Evolutionary conservation across 1,139 yeast genomes (phyloP).

Genomic region (Protomyces macrosporus): DNA sequence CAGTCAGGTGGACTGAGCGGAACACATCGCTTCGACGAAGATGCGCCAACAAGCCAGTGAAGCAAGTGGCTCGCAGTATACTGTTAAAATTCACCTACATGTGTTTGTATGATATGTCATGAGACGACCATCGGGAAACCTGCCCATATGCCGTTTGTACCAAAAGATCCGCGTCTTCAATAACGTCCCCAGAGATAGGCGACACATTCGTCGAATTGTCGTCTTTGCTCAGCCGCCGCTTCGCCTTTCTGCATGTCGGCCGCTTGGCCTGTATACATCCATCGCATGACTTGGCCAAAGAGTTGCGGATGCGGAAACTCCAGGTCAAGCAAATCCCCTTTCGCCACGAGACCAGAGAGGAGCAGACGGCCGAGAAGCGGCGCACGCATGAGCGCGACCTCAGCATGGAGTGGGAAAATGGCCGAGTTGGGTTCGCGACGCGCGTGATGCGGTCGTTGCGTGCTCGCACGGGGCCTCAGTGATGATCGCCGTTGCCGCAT

Average conservation of each 20-base stretch:
- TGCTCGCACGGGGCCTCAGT: neutral
- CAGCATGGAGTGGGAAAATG: slow-evolving; percentile 13
- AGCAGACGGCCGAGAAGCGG: slow-evolving; percentile 15
- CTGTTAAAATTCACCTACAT: neutral
- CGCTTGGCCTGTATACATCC: slow-evolving; percentile 19
- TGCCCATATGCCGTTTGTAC: neutral
- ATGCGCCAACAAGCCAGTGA: neutral
- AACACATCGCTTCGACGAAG: neutral
- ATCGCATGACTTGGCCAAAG: slow-evolving; percentile 6
- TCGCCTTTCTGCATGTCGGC: neutral
- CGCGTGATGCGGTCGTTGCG: neutral
- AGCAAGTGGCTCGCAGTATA: neutral
- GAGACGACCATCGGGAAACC: neutral
- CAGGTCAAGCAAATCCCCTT: slow-evolving; percentile 16
- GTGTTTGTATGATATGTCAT: neutral
- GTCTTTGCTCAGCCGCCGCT: neutral
- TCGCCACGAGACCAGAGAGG: slow-evolving; percentile 2
- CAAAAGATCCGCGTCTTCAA: neutral
- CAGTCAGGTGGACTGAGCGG: slow-evolving; percentile 65
- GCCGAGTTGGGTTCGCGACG: neutral
- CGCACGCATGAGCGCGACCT: slow-evolving; percentile 13
- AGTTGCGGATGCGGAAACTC: slow-evolving; percentile 13
- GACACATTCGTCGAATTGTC: slow-evolving; percentile 1
- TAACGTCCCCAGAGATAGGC: slow-evolving; percentile 3
- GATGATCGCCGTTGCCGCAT: neutral